Evolutionary conservation across 176 grass and related monocot genomes (phyloP).

Genomic region (Aegilops umbellulata): DNA sequence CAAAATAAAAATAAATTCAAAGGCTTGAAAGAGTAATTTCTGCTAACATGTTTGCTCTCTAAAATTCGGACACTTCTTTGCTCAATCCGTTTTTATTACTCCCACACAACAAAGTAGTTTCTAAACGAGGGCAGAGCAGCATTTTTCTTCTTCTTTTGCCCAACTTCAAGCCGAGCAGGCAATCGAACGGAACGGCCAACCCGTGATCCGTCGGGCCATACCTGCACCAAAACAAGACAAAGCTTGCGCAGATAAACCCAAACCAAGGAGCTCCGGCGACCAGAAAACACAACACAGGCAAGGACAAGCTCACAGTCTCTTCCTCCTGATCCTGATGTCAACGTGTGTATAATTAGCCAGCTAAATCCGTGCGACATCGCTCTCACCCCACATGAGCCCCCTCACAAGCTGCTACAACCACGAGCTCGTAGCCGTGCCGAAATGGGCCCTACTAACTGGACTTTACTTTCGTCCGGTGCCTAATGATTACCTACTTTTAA

Average conservation of each 20-base stretch:
- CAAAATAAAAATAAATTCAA: not conserved
- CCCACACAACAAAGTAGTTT: not conserved
- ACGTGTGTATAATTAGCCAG: conserved; percentile 26
- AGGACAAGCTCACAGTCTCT: conserved; percentile 14
- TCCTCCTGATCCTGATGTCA: conserved; percentile 29
- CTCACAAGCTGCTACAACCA: conserved; percentile 27
- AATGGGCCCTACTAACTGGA: not conserved
- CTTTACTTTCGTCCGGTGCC: not conserved
- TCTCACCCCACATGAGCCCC: conserved; percentile 23
- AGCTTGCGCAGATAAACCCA: conserved; percentile 12
- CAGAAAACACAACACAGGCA: not conserved
- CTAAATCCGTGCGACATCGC: conserved; percentile 4
- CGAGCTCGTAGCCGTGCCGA: not conserved
- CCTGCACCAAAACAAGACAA: conserved; percentile 24
- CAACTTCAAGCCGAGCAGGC: not conserved
- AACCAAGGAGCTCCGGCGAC: conserved; percentile 21
- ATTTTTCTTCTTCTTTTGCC: not conserved
- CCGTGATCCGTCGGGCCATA: conserved; percentile 46
- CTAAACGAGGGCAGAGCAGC: not conserved
- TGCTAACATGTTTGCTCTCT: not conserved
- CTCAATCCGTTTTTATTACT: not conserved
- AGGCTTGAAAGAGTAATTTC: not conserved
- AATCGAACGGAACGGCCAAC: not conserved
- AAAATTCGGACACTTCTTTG: not conserved
- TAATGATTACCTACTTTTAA: not conserved